phyloP scores from a whole-genome alignment of 768 basidiomycete species.

The Mrakia blollopis region DNA sequence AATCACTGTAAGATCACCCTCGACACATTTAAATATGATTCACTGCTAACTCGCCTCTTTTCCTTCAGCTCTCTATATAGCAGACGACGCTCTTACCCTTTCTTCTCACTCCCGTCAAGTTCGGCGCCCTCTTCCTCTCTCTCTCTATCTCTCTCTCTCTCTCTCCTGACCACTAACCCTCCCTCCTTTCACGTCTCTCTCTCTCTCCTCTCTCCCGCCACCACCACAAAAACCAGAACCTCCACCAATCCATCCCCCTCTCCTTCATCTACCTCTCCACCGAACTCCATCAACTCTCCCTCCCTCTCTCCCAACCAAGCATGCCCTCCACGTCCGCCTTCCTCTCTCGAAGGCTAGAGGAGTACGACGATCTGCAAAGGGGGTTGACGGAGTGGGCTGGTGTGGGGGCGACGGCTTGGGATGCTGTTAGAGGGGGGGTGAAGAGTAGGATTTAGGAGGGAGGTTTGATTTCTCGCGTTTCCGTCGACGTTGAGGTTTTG shows the following conservation, averaged over 20 bases:
- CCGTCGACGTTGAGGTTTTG: too few species aligned
- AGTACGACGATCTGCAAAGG: constrained; percentile 13
- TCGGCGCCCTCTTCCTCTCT: neutral
- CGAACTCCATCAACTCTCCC: constrained; percentile 27
- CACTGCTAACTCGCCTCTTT: neutral
- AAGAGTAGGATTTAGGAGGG: neutral
- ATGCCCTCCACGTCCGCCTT: constrained; percentile 23
- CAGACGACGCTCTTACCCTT: constrained; percentile 26
- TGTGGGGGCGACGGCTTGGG: neutral
- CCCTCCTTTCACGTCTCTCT: neutral
- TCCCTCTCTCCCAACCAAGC: constrained; percentile 9
- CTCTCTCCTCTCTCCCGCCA: neutral
- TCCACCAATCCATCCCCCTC: constrained; percentile 24
- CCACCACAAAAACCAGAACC: constrained; percentile 19
- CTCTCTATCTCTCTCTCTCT: neutral
- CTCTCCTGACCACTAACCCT: too few species aligned
- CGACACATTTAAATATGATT: neutral
- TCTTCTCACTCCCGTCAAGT: constrained; percentile 9
- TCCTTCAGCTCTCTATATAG: constrained; percentile 19
- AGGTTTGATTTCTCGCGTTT: too few species aligned
- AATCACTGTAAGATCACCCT: constrained; percentile 19
- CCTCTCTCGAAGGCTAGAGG: constrained; percentile 15
- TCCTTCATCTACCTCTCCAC: constrained; percentile 27
- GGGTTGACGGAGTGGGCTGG: neutral
- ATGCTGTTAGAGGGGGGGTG: constrained; percentile 1